Percentiles rank a stretch among this genome's conserved stretches.
phyloP scores from a whole-genome alignment of 192 early-diverging fungal genomes.

The Coemansia sp. region DNA sequence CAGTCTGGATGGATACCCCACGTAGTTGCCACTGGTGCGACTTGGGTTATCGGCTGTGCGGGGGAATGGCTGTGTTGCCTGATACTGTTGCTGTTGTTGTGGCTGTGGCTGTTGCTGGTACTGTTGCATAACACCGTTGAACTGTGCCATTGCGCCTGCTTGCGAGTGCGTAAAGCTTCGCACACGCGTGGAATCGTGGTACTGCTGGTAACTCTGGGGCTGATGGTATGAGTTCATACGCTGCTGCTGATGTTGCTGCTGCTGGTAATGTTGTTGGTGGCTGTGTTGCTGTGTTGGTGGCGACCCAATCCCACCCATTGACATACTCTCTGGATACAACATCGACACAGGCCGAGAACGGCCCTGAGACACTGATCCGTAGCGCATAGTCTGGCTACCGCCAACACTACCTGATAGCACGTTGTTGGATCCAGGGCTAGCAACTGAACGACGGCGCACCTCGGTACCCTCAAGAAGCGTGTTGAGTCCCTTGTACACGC shows the following conservation, averaged over 20 bases:
- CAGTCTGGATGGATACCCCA: constrained; percentile 57
- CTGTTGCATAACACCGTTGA: constrained; percentile 19
- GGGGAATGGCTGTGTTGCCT: constrained; percentile 28
- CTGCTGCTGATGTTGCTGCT: constrained; percentile 17
- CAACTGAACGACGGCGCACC: constrained; percentile 47
- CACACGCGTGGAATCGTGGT: constrained; percentile 40
- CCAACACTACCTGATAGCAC: constrained; percentile 13
- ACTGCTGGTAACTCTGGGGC: constrained; percentile 15
- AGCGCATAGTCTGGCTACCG: constrained; percentile 24
- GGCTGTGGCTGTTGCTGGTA: constrained; percentile 27
- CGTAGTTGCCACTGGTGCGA: constrained; percentile 56
- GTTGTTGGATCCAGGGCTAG: constrained; percentile 23
- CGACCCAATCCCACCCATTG: constrained; percentile 39
- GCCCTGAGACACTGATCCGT: constrained; percentile 22
- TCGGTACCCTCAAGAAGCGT: constrained; percentile 51
- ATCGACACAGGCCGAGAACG: constrained; percentile 49
- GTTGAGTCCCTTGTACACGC: constrained; percentile 54
- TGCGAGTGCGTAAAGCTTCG: constrained; percentile 54
- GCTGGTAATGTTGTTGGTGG: constrained; percentile 32
- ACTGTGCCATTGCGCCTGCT: constrained; percentile 26
- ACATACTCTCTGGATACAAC: constrained; percentile 51
- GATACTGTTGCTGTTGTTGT: constrained; percentile 47
- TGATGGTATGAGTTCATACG: constrained; percentile 12
- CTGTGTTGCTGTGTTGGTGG: constrained; percentile 28
- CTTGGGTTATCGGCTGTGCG: constrained; percentile 35